phyloP scores from a whole-genome alignment of 192 early-diverging fungal genomes.

The Spizellomyces sp. region DNA sequence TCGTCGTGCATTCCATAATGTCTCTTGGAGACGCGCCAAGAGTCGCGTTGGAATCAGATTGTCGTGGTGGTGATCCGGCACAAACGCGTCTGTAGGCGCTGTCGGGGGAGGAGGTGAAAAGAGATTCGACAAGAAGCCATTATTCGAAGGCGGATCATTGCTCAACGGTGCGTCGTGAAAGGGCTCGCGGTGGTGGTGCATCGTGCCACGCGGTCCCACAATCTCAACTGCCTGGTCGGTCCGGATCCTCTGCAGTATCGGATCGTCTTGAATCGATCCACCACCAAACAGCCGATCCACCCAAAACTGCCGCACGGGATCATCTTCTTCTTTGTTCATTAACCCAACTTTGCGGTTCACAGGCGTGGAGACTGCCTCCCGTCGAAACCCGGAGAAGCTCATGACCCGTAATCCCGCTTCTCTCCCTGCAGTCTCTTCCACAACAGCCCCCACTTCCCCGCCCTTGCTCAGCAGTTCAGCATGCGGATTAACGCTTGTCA shows the following conservation, averaged over 20 bases:
- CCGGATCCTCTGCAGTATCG: background rate
- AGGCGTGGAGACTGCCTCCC: background rate
- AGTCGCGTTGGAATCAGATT: background rate
- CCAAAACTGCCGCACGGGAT: background rate
- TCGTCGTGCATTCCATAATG: background rate
- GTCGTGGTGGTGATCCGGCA: conserved; percentile 2
- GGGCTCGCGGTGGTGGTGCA: background rate
- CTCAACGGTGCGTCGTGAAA: background rate
- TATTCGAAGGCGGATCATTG: background rate
- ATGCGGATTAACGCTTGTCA: conserved; percentile 13
- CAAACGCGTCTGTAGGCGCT: background rate
- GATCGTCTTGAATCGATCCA: background rate
- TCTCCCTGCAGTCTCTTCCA: background rate
- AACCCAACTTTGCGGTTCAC: background rate
- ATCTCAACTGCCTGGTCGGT: background rate
- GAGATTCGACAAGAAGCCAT: background rate
- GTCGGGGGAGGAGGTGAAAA: background rate
- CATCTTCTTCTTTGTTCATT: background rate
- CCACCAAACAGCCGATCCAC: background rate
- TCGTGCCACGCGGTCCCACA: background rate
- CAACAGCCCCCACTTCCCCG: background rate
- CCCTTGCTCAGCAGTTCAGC: conserved; percentile 1
- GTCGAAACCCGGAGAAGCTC: background rate
- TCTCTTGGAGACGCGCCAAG: conserved; percentile 1
- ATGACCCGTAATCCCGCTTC: background rate